Conservation (phyloP, 257 asterid genomes). For the Leptodermis oblonga region DNA sequence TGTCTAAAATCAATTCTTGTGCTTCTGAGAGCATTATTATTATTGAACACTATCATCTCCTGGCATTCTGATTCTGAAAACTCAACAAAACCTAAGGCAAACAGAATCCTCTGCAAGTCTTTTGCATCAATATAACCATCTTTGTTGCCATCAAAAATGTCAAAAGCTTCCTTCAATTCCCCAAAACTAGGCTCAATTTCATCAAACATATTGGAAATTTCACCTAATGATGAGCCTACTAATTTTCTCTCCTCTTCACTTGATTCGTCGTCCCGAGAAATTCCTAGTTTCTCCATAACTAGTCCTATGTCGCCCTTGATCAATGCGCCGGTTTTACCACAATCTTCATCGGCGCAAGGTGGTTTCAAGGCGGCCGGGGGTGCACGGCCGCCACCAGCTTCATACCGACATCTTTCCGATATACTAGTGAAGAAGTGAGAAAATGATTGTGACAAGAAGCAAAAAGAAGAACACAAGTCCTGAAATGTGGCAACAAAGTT, state of each 20-base stretch:
- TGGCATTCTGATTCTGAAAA: slow-evolving; percentile 27
- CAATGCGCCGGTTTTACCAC: background rate
- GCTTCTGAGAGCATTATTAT: slow-evolving; percentile 26
- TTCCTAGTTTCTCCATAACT: slow-evolving; percentile 37
- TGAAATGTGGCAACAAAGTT: slow-evolving; percentile 26
- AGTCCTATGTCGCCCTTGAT: slow-evolving; percentile 24
- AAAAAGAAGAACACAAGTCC: slow-evolving; percentile 26
- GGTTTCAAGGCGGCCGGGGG: background rate
- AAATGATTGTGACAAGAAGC: background rate
- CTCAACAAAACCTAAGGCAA: slow-evolving; percentile 30
- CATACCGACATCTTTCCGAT: background rate
- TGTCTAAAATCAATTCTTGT: slow-evolving; percentile 45
- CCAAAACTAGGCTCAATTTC: slow-evolving; percentile 32
- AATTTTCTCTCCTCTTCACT: background rate
- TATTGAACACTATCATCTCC: slow-evolving; percentile 50
- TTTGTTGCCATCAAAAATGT: slow-evolving; percentile 38
- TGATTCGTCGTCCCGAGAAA: slow-evolving; percentile 11
- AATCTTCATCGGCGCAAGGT: background rate
- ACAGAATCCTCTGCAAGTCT: slow-evolving; percentile 37
- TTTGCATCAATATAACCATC: slow-evolving; percentile 54
- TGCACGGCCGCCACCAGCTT: background rate
- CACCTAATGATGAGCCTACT: background rate
- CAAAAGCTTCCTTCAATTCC: slow-evolving; percentile 51
- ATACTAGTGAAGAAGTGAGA: background rate
- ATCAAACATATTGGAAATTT: slow-evolving; percentile 39